phyloP scores from a whole-genome alignment of 2,329 filamentous ascomycete species.

The Curvularia lunata region DNA sequence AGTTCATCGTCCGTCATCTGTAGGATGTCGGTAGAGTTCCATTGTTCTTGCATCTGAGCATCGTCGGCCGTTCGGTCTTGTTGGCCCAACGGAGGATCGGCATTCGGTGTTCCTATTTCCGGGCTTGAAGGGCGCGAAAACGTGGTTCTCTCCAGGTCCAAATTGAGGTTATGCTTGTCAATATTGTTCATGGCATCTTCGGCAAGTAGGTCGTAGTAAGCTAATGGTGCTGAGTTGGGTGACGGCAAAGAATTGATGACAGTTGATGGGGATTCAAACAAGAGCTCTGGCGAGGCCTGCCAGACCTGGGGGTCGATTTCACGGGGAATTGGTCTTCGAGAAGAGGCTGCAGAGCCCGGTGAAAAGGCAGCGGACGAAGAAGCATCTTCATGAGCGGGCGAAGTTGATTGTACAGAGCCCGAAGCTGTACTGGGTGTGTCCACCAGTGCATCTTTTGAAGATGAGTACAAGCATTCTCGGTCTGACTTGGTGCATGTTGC shows the following conservation, averaged over 20 bases:
- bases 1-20: slow-evolving; percentile 47
- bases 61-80: slow-evolving; percentile 11
- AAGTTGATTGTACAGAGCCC: slow-evolving; percentile 18
- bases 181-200: slow-evolving; percentile 52
- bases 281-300: slow-evolving; percentile 39
- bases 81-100: slow-evolving; percentile 24
- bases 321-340: slow-evolving; percentile 24
- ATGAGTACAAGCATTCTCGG: slow-evolving; percentile 52
- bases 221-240: slow-evolving; percentile 54
- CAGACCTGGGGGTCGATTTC: slow-evolving; percentile 32
- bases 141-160: slow-evolving; percentile 38
- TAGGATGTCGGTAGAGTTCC: slow-evolving; percentile 34
- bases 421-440: slow-evolving; percentile 16
- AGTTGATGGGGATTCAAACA: slow-evolving; percentile 42
- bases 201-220: slow-evolving; percentile 58
- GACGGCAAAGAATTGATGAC: slow-evolving; percentile 45
- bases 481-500: slow-evolving; percentile 54
- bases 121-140: slow-evolving; percentile 38
- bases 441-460: slow-evolving; percentile 17
- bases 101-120: slow-evolving; percentile 21
- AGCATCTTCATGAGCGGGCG: slow-evolving; percentile 25
- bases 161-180: slow-evolving; percentile 41
- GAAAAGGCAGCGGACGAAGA: slow-evolving; percentile 3
- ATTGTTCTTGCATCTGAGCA: slow-evolving; percentile 29
- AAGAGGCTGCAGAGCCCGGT: slow-evolving; percentile 24